Evolutionary conservation across 2,329 filamentous ascomycete genomes (phyloP).

Genomic region (Trichoderma endophyticum): DNA sequence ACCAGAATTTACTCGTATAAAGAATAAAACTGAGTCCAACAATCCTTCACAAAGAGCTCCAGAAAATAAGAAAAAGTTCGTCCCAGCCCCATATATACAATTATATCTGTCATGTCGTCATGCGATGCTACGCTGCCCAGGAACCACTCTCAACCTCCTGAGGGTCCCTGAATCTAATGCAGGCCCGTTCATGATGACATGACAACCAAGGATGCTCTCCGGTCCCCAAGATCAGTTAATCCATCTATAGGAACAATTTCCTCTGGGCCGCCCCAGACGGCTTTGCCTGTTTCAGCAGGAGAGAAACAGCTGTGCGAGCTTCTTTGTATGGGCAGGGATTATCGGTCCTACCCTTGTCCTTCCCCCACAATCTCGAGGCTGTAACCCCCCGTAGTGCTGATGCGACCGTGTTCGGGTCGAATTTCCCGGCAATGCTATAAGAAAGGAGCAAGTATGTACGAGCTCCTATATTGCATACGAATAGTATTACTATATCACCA

Average conservation of each 20-base stretch:
- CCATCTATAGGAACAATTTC: constrained; percentile 19
- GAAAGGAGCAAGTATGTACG: background rate
- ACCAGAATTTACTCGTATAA: background rate
- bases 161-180: constrained; percentile 6
- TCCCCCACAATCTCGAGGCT: constrained; percentile 10
- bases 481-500: background rate
- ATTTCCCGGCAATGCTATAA: background rate
- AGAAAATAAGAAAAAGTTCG: background rate
- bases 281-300: constrained; percentile 15
- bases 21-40: background rate
- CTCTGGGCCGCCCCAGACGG: background rate
- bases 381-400: constrained; percentile 2
- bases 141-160: background rate
- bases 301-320: background rate
- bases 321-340: constrained; percentile 1
- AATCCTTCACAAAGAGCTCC: background rate
- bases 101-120: background rate
- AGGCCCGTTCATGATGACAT: background rate
- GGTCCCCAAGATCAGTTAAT: constrained; percentile 3
- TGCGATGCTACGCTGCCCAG: constrained; percentile 4
- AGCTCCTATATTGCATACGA: background rate
- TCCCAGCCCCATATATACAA: constrained; percentile 4
- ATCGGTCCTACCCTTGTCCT: constrained; percentile 14
- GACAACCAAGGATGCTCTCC: background rate
- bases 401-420: background rate